These are phyloP conservation scores for Fusarium sp. DNA, from an alignment of 2,329 filamentous ascomycete species.

Conservation along the genomic window DNA sequence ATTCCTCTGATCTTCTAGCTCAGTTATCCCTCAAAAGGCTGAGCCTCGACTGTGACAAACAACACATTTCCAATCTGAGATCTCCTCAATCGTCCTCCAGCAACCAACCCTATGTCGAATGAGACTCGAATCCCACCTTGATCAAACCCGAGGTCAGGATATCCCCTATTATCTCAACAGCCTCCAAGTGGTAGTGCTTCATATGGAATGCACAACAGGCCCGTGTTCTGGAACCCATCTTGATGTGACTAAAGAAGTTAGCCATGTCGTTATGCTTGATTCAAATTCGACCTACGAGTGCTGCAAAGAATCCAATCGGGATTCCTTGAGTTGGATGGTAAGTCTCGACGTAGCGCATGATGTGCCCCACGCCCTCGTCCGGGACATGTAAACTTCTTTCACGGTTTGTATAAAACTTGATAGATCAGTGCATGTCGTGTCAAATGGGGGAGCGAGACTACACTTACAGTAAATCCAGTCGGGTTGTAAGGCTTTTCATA, in stretches of 20 bases:
- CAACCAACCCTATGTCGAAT: no score
- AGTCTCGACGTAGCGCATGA: no score
- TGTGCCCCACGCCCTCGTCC: no score
- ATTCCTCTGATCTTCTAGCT: no score
- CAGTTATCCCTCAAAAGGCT: no score
- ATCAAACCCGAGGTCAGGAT: no score
- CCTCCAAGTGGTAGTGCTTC: neutral
- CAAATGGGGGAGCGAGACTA: neutral
- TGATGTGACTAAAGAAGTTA: neutral
- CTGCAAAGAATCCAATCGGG: neutral
- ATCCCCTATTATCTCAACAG: no score
- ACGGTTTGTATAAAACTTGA: slow-evolving; percentile 7
- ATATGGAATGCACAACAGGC: neutral
- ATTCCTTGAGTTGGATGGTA: neutral
- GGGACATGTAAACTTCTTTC: neutral
- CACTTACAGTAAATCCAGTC: neutral
- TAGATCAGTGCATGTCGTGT: neutral
- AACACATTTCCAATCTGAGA: no score
- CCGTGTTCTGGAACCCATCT: neutral
- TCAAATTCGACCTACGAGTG: neutral
- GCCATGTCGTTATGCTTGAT: neutral
- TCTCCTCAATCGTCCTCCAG: no score
- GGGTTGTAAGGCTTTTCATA: no score
- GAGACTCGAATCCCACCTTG: no score
- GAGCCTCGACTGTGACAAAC: no score